phyloP scores from a whole-genome alignment of 176 grass and related monocot genomes.

The Aegilops tauschii region DNA sequence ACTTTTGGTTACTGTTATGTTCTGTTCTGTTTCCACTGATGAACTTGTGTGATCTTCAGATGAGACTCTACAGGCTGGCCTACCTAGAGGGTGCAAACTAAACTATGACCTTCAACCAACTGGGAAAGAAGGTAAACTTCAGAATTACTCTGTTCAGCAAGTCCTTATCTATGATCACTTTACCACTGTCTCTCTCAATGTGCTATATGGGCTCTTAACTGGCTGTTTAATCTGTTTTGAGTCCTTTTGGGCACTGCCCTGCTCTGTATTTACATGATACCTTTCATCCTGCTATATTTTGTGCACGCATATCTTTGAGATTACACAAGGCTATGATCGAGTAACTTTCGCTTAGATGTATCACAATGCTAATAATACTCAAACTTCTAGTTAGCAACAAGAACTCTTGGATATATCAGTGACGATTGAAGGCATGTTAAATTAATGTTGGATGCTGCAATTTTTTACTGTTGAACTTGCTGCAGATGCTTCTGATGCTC shows the following conservation, averaged over 20 bases:
- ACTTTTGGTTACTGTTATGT: background rate
- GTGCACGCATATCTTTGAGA: background rate
- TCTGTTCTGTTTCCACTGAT: background rate
- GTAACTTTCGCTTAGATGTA: background rate
- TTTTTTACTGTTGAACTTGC: background rate
- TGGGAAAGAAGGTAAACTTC: background rate
- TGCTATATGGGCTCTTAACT: background rate
- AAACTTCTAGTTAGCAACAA: background rate
- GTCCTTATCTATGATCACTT: background rate
- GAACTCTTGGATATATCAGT: background rate
- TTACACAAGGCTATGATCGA: background rate
- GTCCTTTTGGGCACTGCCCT: background rate
- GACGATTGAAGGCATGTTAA: too few relatives aligned
- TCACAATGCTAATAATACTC: background rate
- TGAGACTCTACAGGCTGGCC: background rate
- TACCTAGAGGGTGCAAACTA: background rate
- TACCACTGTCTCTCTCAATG: background rate
- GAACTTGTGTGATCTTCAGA: background rate
- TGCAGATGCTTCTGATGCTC: background rate
- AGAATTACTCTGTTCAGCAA: background rate
- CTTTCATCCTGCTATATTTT: background rate
- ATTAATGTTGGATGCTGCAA: too few relatives aligned
- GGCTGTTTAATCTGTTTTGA: background rate
- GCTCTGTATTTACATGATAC: background rate
- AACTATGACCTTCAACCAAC: background rate